Base-by-base conservation (phyloP, 306 rosid genomes). In the Fragaria ananassa region DNA sequence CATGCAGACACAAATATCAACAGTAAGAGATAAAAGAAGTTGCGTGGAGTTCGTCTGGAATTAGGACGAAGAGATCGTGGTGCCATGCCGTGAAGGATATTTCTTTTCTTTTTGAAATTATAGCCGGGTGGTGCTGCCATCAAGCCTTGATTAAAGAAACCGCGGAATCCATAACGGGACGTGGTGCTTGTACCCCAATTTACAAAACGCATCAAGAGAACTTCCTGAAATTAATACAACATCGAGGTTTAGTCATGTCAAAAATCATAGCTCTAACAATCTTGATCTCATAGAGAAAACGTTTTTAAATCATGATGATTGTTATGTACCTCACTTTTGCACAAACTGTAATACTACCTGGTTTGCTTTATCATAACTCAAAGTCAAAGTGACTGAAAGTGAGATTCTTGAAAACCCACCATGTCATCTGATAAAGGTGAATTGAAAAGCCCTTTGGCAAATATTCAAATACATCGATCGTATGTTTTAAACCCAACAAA, bases 1-100 rank as follows among this genome's bases (percentile, higher is more conserved):
- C 76, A 86, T 65, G 85, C 70, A 12, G 92, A 83, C 47, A 84
- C 79, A 68, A 90, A 41, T 45, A 86, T 80, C 63, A 87, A 51
- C 31, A 84, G 74, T 35, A 86, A 65, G 46, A 42, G 12, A 42
- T 9, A 9, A 10, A 82, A 81, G 85, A 90, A 83, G 81, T 46
- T 82, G 4, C 83, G 89, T 14, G 75, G 79, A 62, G 70, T 74
- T 58, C 62, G 2, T 77, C 81, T 83, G 44, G 89, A 74, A 83
- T 49, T 49, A 66, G 71, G 77, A 76, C 83, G 90, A 25, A 44
- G 57, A 46, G 84, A 69, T 73, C 81, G 82, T 7, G 69, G 27
- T 58, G 85, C 91, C 93, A 86, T 83, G 60, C 51, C 83, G 70
- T 81, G 81, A 72, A 62, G 77, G 72, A 51, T 4, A 17, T 50